These are phyloP conservation scores for Metarhizium sp. DNA, from an alignment of 2,329 filamentous ascomycete species.

Conservation along the genomic window DNA sequence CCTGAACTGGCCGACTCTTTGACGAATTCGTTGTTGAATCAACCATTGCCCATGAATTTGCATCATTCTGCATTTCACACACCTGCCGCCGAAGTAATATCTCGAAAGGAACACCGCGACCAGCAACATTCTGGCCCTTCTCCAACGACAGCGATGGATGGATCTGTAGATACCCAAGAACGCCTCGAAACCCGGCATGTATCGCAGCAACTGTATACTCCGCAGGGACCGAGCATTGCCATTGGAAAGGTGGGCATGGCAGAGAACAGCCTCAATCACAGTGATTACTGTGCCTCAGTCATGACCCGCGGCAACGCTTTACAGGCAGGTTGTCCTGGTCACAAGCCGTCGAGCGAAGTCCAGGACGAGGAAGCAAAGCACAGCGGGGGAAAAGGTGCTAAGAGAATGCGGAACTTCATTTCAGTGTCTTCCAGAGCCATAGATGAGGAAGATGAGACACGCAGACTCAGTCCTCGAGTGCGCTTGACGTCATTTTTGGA, in stretches of 20 bases:
- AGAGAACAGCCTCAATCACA: background rate
- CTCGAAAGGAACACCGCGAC: conserved; percentile 33
- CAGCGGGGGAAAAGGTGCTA: conserved; percentile 26
- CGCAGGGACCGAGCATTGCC: conserved; percentile 13
- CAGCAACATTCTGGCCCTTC: conserved; percentile 8
- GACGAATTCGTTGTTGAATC: conserved; percentile 38
- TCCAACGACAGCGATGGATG: conserved; percentile 11
- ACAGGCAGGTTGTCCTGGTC: background rate
- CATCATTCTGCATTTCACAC: conserved; percentile 19
- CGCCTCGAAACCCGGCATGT: conserved; percentile 29
- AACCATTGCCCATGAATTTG: conserved; percentile 29
- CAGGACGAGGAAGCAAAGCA: background rate
- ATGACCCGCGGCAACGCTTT: background rate
- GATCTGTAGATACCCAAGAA: conserved; percentile 9
- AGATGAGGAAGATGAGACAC: conserved; percentile 38
- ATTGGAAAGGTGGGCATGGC: conserved; percentile 1
- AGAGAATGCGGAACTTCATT: conserved; percentile 37
- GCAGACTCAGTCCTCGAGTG: conserved; percentile 17
- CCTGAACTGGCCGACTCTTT: conserved; percentile 32
- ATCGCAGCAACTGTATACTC: conserved; percentile 28
- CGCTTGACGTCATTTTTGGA: conserved; percentile 13
- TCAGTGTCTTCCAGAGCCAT: conserved; percentile 35
- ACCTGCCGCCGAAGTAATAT: conserved; percentile 29
- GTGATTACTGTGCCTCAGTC: background rate
- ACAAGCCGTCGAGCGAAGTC: background rate